phyloP scores from a whole-genome alignment of 2,329 filamentous ascomycete genomes.

The Aspergillus clavatus region DNA sequence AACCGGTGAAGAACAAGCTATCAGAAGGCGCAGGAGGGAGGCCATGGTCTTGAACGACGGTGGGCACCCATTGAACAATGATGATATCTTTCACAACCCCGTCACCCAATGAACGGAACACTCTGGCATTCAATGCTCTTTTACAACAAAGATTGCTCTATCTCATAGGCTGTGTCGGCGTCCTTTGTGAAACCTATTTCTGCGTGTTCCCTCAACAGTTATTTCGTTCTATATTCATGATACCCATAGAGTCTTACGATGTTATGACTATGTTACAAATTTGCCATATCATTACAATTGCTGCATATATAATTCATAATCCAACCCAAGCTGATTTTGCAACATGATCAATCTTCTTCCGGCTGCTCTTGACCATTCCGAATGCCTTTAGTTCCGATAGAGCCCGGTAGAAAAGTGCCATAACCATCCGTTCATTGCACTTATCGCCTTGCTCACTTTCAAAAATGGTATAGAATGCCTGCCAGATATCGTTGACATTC shows the following conservation, averaged over 20 bases:
- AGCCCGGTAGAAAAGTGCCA: conserved; percentile 78
- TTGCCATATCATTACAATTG: conserved; percentile 8
- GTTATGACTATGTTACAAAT: conserved; percentile 6
- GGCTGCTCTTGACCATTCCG: conserved; percentile 82
- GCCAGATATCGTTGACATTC: conserved; percentile 59
- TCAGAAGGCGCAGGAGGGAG: conserved; percentile 72
- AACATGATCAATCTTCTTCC: conserved; percentile 88
- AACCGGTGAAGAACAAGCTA: conserved; percentile 56
- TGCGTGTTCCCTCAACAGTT: conserved; percentile 4
- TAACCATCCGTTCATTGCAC: conserved; percentile 34
- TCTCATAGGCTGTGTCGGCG: not conserved
- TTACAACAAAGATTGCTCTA: not conserved
- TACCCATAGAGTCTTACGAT: conserved; percentile 24
- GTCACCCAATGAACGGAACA: conserved; percentile 23
- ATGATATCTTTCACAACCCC: conserved; percentile 71
- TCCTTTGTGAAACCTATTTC: not conserved
- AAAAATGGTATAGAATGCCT: conserved; percentile 55
- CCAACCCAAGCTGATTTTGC: conserved; percentile 80
- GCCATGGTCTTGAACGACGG: conserved; percentile 89
- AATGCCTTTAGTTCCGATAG: conserved; percentile 80
- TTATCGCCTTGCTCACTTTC: conserved; percentile 28
- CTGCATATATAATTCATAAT: conserved; percentile 22
- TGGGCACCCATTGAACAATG: conserved; percentile 65
- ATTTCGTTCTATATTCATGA: conserved; percentile 22
- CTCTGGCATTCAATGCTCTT: not conserved